Evolutionary conservation across 1,284 basidiomycete species (phyloP), one percentile per base, ranked within the genome.

Genomic region (Malassezia dermatis): DNA sequence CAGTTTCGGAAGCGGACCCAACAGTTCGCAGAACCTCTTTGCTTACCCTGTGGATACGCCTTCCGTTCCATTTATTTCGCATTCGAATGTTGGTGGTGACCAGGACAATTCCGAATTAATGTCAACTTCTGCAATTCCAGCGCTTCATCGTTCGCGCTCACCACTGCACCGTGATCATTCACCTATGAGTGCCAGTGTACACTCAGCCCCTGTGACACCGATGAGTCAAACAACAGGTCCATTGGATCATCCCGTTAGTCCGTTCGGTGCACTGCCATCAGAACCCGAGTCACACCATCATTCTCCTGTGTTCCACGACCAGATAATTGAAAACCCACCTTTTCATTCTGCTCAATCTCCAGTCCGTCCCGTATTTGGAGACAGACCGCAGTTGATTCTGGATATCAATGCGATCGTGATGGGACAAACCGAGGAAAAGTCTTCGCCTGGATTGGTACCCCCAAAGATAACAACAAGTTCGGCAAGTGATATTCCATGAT

Each of bases 41-140:
- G 58, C 65, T 4, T 67, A 63, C 11, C 64, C 60, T 0, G 66
- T 66, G 34, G 71, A 73, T 41, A 61, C 63, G 2, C 63, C 67
- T 1, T 60, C 67, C 0, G 63, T 70, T 1, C 69, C 71, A 8
- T 52, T 60, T 23, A 43, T 63, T 23, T 27, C 46, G 11, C 52
- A 53, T 10, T 27, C 55, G 4, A 57, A 21, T 39, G 37, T 8
- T 6, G n/a, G 7, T 21, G 37, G 37, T 5, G 37, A 39, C 37
- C 17, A 19, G 19, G 37, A 39, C 37, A 39, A 15, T 15, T 10
- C 37, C 11, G 37, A 39, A 6, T 39, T 39, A 5, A 21, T 39
- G 17, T 21, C 37, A 21, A 6, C 37, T 8, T 10, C 17, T 8
- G 7, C 3, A 3, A 19, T 24, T 8, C 34, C 31, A 1, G 8